Evolutionary conservation across 768 basidiomycete genomes (phyloP), one percentile per base, ranked within the genome.

Genomic region (Glaciozyma martinii): DNA sequence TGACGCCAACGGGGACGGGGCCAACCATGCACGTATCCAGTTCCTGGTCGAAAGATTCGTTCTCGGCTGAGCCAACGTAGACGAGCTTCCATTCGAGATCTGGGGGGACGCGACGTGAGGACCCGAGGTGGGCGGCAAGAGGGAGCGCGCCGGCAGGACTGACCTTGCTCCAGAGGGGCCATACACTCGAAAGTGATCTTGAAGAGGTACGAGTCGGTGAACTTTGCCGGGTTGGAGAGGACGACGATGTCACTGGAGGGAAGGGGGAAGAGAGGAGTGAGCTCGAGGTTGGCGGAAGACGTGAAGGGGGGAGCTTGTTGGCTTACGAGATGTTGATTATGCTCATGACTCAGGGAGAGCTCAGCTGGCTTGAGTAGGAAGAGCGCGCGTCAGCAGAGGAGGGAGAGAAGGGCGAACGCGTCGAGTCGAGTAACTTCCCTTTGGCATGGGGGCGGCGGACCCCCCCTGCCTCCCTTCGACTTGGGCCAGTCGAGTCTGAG

Each of bases 71-170:
- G 2, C 95, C 90, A 59, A 98, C 94, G 76, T 94, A 98, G 54
- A 95, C 91, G 70, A 99, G 86, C 70, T 86, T 86, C 95, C 95
- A 99, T 77, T 99, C 95, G 68, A 99, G 84, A 77, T 99, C 95
- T 65, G 58, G 46, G 44, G 19, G 21, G 7, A 50, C 25, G 50
- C 46, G 54, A 61, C 37, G 58, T 23, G 65, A 19, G 46, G 32
- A 19, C 57, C 29, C 23, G 43, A 29, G 43, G 42, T 16, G 29
- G 4, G 27, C 32, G 3, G 37, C 2, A 23, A 29, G 52, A 33
- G 19, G 18, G 49, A 29, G 53, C 27, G 50, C 6, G 47, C 37
- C 16, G 44, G 32, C 49, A 29, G 43, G 13, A 72, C 80, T 68
- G 64, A 89, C 91, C 93, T 72, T 97, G 93, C 73, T 86, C 84